Evolutionary conservation across 768 basidiomycete genomes (phyloP).

Genomic region (Lactifluus hygrophoroides): DNA sequence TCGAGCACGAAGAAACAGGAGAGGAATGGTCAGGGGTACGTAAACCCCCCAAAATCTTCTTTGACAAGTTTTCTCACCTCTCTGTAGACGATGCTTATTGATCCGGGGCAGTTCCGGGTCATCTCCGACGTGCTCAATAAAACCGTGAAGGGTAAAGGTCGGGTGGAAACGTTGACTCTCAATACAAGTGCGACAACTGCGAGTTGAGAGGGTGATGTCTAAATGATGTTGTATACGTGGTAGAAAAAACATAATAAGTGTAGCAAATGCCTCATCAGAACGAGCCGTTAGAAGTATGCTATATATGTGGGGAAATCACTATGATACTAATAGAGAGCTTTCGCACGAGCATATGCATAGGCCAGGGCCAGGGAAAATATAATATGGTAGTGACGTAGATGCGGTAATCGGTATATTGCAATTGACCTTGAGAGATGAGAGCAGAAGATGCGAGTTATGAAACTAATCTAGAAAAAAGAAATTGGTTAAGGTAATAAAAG

Average conservation of each 20-base stretch:
- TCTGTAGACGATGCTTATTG: conserved; percentile 77
- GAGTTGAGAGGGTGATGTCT: conserved; percentile 1
- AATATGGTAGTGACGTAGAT: conserved; percentile 13
- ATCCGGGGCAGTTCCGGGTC: conserved; percentile 84
- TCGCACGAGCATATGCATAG: conserved; percentile 12
- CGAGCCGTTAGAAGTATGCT: conserved; percentile 1
- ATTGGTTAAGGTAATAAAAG: neutral
- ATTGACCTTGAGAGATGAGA: conserved; percentile 9
- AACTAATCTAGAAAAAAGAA: neutral
- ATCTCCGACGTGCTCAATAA: conserved; percentile 87
- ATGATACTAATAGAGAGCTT: conserved; percentile 8
- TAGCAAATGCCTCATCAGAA: neutral
- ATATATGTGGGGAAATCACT: conserved; percentile 12
- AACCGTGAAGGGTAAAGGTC: conserved; percentile 81
- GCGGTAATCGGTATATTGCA: conserved; percentile 13
- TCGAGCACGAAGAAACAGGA: conserved; percentile 74
- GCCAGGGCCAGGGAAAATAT: neutral
- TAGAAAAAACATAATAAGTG: neutral
- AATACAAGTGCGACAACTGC: conserved; percentile 40
- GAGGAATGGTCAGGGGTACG: conserved; percentile 86
- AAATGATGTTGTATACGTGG: conserved; percentile 3
- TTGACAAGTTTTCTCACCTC: neutral
- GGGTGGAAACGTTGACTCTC: conserved; percentile 75
- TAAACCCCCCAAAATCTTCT: conserved; percentile 4
- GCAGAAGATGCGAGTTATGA: conserved; percentile 1